Evolutionary conservation across 805 yeast species (phyloP).

Genomic region (Wickerhamiella vanderwaltii): DNA sequence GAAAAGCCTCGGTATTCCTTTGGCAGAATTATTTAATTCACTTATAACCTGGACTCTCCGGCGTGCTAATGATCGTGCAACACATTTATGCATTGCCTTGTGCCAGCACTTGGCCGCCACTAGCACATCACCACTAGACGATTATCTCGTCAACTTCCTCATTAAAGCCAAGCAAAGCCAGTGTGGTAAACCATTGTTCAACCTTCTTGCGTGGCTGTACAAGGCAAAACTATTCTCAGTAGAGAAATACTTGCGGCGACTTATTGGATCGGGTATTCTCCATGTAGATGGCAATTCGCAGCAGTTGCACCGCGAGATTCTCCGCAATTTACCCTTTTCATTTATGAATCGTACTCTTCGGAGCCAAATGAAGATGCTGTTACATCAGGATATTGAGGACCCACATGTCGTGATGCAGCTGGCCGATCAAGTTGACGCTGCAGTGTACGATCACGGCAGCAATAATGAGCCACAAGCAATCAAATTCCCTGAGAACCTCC

Average conservation of each 20-base stretch:
- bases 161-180: constrained; percentile 13
- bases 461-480: background rate
- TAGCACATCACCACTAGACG: constrained; percentile 16
- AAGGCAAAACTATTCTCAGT: constrained; percentile 40
- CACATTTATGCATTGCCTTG: constrained; percentile 15
- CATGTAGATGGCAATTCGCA: constrained; percentile 39
- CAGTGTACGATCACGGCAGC: background rate
- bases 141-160: constrained; percentile 16
- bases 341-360: constrained; percentile 14
- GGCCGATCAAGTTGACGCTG: background rate
- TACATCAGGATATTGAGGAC: constrained; percentile 7
- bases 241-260: constrained; percentile 59
- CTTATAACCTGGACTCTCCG: constrained; percentile 17
- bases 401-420: background rate
- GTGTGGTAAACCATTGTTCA: constrained; percentile 24
- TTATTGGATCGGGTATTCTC: constrained; percentile 78
- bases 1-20: constrained; percentile 5
- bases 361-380: constrained; percentile 17
- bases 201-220: constrained; percentile 40
- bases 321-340: constrained; percentile 32
- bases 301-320: constrained; percentile 33
- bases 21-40: constrained; percentile 10
- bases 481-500: background rate
- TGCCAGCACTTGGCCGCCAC: constrained; percentile 16
- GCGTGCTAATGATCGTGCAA: constrained; percentile 12